These are phyloP conservation scores for carrot (Daucus carota) DNA, from an alignment of 129 eudicot species.

Conservation along the genomic window DNA sequence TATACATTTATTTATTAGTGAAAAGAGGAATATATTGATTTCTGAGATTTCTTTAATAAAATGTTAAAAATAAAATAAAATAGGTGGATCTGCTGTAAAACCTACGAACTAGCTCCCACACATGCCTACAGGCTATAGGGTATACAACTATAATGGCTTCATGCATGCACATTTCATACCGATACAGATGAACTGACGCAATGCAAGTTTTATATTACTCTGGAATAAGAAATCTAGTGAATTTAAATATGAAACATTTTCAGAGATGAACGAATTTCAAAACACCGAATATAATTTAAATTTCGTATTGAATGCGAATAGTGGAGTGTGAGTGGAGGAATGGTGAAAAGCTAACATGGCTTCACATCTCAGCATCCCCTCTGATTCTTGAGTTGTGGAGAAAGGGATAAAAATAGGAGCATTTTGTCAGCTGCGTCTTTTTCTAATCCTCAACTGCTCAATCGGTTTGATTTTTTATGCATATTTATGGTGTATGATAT, in stretches of 20 bases:
- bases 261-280: neutral
- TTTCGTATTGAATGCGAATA: neutral
- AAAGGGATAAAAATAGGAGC: neutral
- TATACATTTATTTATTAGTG: too few species aligned
- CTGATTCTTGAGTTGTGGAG: neutral
- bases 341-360: constrained; percentile 11
- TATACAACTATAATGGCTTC: neutral
- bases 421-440: neutral
- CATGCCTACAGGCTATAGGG: neutral
- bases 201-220: neutral
- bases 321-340: constrained; percentile 14
- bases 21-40: neutral
- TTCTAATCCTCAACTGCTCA: neutral
- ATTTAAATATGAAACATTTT: neutral
- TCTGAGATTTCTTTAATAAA: too few species aligned
- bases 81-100: neutral
- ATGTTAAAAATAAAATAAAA: neutral
- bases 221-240: neutral
- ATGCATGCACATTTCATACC: neutral
- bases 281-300: neutral
- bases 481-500: neutral
- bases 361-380: constrained; percentile 8
- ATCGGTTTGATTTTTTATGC: neutral
- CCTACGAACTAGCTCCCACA: constrained; percentile 5
- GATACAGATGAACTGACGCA: constrained; percentile 6